Evolutionary conservation across 2,329 filamentous ascomycete species (phyloP).

Genomic region (Penicillium sp.): DNA sequence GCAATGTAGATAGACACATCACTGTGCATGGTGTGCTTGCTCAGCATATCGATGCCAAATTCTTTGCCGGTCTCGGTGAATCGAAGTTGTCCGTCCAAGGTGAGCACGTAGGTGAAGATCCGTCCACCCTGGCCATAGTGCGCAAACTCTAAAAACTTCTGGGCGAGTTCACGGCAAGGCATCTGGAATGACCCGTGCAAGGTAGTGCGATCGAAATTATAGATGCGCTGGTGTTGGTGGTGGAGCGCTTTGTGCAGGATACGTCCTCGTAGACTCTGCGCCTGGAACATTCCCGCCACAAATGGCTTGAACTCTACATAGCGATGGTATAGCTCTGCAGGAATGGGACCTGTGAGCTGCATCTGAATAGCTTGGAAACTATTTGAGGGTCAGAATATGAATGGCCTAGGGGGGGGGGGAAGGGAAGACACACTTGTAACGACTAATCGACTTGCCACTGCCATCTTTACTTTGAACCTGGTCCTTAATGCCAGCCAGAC

Average conservation of each 20-base stretch:
- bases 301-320: slow-evolving; percentile 92
- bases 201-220: slow-evolving; percentile 80
- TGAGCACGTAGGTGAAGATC: slow-evolving; percentile 89
- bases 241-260: slow-evolving; percentile 82
- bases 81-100: slow-evolving; percentile 78
- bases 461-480: slow-evolving; percentile 56
- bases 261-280: slow-evolving; percentile 72
- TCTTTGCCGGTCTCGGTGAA: slow-evolving; percentile 97
- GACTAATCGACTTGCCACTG: slow-evolving; percentile 58
- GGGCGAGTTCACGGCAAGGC: slow-evolving; percentile 68
- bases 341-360: slow-evolving; percentile 80
- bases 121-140: slow-evolving; percentile 84
- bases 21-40: slow-evolving; percentile 96
- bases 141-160: slow-evolving; percentile 80
- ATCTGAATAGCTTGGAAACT: slow-evolving; percentile 94
- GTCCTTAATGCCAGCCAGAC: slow-evolving; percentile 71
- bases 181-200: slow-evolving; percentile 67
- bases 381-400: slow-evolving; percentile 12
- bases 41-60: slow-evolving; percentile 88
- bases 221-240: slow-evolving; percentile 84
- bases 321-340: slow-evolving; percentile 78
- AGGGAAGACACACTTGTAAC: slow-evolving; percentile 68
- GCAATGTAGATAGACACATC: slow-evolving; percentile 89
- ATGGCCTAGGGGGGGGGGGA: neutral
- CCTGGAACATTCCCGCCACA: slow-evolving; percentile 83